These are phyloP conservation scores for Zasmidium citrigriseum DNA, from an alignment of 2,329 filamentous ascomycete species.

Conservation along the genomic window DNA sequence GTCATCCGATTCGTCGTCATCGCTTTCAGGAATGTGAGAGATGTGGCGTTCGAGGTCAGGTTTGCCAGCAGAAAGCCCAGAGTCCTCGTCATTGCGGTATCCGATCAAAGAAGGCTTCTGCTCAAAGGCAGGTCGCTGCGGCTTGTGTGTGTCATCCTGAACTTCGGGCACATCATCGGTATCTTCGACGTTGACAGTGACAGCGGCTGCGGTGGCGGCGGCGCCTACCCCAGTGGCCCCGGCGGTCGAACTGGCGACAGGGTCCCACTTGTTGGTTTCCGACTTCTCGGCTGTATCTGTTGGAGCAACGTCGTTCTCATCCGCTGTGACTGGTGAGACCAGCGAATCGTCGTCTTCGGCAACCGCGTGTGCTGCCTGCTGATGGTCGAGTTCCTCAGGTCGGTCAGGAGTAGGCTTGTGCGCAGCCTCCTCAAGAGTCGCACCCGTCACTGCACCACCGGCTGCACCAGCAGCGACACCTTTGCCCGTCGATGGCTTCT, in stretches of 20 bases:
- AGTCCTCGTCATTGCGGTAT: conserved; percentile 10
- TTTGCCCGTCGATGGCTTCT: not conserved
- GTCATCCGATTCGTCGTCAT: conserved; percentile 19
- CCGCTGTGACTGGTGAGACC: not conserved
- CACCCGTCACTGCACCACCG: conserved; percentile 14
- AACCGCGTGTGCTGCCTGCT: conserved; percentile 13
- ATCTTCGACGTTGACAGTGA: conserved; percentile 9
- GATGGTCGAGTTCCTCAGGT: conserved; percentile 5
- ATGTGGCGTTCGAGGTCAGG: conserved; percentile 36
- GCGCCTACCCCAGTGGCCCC: not conserved
- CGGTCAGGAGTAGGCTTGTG: conserved; percentile 2
- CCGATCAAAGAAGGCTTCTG: conserved; percentile 13
- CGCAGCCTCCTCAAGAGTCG: conserved; percentile 15
- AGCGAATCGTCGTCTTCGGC: conserved; percentile 2
- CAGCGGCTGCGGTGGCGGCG: conserved; percentile 1
- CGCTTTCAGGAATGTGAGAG: conserved; percentile 30
- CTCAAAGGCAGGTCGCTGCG: conserved; percentile 15
- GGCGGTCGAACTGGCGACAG: not conserved
- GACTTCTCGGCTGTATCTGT: not conserved
- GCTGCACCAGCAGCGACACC: conserved; percentile 14
- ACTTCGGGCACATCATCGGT: conserved; percentile 3
- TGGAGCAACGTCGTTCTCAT: not conserved
- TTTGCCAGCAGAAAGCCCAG: conserved; percentile 5
- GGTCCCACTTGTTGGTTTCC: conserved; percentile 3
- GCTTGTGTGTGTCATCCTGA: not conserved